Evolutionary conservation across 345 rosid species (phyloP).

Genomic region (Geranium rotundifolium): DNA sequence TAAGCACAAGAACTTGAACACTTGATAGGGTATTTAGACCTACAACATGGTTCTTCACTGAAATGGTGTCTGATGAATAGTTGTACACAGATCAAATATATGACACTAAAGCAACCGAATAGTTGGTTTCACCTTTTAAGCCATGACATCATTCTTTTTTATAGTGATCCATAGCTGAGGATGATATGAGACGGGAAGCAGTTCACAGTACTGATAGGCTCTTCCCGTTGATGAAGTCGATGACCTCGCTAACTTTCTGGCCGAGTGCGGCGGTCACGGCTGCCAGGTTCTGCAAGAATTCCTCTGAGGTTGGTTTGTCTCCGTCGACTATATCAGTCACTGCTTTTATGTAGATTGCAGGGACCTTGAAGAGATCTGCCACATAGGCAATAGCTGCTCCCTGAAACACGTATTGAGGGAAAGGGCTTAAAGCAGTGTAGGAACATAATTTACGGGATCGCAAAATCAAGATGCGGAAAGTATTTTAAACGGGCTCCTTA

Average conservation of each 20-base stretch:
- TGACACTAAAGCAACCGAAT: too few relatives aligned
- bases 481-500: background rate
- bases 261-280: slow-evolving; percentile 69
- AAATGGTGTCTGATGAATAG: too few relatives aligned
- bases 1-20: too few relatives aligned
- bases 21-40: background rate
- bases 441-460: background rate
- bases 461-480: background rate
- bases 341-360: slow-evolving; percentile 73
- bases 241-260: slow-evolving; percentile 39
- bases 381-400: slow-evolving; percentile 90
- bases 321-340: slow-evolving; percentile 86
- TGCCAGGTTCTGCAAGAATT: slow-evolving; percentile 74
- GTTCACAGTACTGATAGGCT: slow-evolving; percentile 53
- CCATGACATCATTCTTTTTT: background rate
- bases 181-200: too few relatives aligned
- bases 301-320: slow-evolving; percentile 82
- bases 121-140: background rate
- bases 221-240: slow-evolving; percentile 70
- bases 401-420: slow-evolving; percentile 19
- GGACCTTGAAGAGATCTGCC: slow-evolving; percentile 75
- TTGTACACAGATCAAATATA: background rate
- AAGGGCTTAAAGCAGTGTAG: background rate
- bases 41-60: background rate
- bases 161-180: background rate